Conservation (phyloP, 1,139 yeast genomes). For the Saccharomyces hybrid region DNA sequence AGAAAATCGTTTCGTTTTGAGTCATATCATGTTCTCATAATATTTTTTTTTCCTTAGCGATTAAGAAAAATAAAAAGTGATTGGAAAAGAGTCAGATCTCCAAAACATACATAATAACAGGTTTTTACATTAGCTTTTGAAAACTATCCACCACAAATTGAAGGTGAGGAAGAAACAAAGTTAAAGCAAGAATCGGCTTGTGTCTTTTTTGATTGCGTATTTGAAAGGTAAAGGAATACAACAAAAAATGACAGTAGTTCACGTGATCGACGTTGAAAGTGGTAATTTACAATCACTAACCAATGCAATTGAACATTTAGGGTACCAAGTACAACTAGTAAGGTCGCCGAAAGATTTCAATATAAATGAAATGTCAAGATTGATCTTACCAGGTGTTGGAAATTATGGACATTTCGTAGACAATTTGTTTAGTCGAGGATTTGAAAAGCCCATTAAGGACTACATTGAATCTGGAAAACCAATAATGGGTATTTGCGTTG, state of each 20-base stretch:
- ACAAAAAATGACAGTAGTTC: constrained; percentile 38
- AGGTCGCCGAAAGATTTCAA: constrained; percentile 38
- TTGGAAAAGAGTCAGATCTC: background rate
- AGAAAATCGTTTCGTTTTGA: background rate
- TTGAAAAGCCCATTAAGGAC: constrained; percentile 54
- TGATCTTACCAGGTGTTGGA: constrained; percentile 91
- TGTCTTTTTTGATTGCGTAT: no score
- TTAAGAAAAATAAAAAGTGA: background rate
- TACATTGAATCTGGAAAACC: constrained; percentile 72
- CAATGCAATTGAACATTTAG: constrained; percentile 75
- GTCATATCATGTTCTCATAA: background rate
- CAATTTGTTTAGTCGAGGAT: constrained; percentile 52
- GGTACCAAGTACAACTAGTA: constrained; percentile 55
- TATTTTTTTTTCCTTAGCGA: background rate
- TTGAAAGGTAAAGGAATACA: no score
- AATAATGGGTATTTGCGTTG: constrained; percentile 95
- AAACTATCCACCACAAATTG: no score
- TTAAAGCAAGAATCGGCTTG: no score
- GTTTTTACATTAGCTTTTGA: no score
- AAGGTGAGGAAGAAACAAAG: no score
- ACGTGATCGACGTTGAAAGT: constrained; percentile 88
- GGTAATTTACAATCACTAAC: constrained; percentile 86
- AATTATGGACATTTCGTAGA: constrained; percentile 89
- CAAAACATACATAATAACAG: background rate
- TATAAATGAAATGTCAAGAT: constrained; percentile 42